Evolutionary conservation across 108 stramenopile genomes (phyloP).

Genomic region (Pseudonitzschia pungens): DNA sequence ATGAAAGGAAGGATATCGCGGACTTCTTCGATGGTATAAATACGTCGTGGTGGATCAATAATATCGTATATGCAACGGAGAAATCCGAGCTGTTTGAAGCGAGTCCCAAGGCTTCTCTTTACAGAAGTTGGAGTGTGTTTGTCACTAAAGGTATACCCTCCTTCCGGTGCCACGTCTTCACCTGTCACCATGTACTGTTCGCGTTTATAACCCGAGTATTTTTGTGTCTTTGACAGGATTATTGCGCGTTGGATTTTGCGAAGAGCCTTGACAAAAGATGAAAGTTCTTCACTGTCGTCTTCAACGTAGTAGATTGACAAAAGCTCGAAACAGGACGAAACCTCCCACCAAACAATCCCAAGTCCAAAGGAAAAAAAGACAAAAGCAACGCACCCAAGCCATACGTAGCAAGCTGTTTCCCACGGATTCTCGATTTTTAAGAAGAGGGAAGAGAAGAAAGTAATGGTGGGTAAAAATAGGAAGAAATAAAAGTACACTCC

Average conservation of each 20-base stretch:
- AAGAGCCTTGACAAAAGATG: neutral
- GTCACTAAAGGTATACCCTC: slow-evolving; percentile 3
- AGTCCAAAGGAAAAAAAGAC: slow-evolving; percentile 34
- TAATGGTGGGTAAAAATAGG: slow-evolving; percentile 48
- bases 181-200: slow-evolving; percentile 11
- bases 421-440: slow-evolving; percentile 51
- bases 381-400: slow-evolving; percentile 39
- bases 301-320: slow-evolving; percentile 10
- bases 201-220: slow-evolving; percentile 1
- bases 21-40: slow-evolving; percentile 18
- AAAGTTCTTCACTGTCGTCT: neutral
- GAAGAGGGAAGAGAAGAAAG: slow-evolving; percentile 38
- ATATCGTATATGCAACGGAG: slow-evolving; percentile 3
- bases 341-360: slow-evolving; percentile 48
- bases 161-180: neutral
- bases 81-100: neutral
- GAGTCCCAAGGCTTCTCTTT: neutral
- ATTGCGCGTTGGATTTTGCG: slow-evolving; percentile 37
- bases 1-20: slow-evolving; percentile 49
- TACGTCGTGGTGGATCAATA: slow-evolving; percentile 1
- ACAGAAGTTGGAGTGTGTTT: neutral
- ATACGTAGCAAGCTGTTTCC: slow-evolving; percentile 48
- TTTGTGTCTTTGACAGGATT: slow-evolving; percentile 4
- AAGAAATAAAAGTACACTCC: slow-evolving; percentile 47
- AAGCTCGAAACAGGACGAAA: slow-evolving; percentile 36